Conservation (phyloP, 148 eudicot genomes). For the Chenopodium berlandieri region DNA sequence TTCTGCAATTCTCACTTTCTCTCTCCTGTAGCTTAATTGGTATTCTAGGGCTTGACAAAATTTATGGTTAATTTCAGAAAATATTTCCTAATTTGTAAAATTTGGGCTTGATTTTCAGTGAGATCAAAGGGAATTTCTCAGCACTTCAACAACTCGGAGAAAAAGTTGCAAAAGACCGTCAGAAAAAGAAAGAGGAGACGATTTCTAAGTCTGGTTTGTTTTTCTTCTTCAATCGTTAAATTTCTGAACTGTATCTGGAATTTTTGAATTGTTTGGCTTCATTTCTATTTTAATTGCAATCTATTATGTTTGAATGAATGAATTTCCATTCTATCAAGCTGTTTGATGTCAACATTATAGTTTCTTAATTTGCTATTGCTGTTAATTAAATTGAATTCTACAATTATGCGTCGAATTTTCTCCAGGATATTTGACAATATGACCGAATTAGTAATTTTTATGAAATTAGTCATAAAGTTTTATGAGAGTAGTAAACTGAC, state of each 20-base stretch:
- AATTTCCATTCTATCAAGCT: too few species aligned
- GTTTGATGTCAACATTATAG: too few species aligned
- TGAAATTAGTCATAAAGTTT: neutral
- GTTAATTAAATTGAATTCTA: too few species aligned
- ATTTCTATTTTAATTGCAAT: neutral
- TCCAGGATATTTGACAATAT: neutral
- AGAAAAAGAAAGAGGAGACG: slow-evolving; percentile 86
- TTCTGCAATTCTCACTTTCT: too few species aligned
- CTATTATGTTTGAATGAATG: too few species aligned
- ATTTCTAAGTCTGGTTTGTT: slow-evolving; percentile 57
- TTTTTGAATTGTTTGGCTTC: neutral
- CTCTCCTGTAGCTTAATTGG: too few species aligned
- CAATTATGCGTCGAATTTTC: neutral
- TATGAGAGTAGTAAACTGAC: neutral
- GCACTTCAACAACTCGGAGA: slow-evolving; percentile 74
- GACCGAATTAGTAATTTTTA: too few species aligned
- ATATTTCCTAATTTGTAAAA: neutral
- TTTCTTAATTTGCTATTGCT: too few species aligned
- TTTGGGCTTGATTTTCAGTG: slow-evolving; percentile 46
- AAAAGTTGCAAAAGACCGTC: slow-evolving; percentile 76
- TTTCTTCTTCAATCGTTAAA: neutral
- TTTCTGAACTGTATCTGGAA: neutral
- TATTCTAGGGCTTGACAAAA: too few species aligned
- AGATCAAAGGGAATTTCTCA: slow-evolving; percentile 72
- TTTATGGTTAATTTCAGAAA: neutral